These are phyloP conservation scores for Fomitopsis pinicola DNA, from an alignment of 1,284 basidiomycete species.

Conservation along the genomic window DNA sequence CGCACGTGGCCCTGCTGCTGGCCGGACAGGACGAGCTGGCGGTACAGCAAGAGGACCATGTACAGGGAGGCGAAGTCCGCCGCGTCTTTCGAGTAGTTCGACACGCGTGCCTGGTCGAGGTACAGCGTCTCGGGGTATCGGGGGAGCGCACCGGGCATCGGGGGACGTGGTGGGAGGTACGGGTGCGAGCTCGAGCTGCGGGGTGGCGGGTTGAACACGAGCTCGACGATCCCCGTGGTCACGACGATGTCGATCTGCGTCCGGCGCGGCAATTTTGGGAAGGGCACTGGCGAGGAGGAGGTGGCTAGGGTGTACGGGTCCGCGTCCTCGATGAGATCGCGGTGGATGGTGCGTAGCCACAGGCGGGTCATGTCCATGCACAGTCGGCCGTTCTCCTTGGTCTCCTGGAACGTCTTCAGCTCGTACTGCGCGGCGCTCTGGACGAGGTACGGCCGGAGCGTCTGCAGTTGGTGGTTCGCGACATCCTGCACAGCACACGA, in stretches of 20 bases:
- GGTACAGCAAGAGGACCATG: conserved; percentile 78
- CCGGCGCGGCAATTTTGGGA: conserved; percentile 18
- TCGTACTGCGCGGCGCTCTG: conserved; percentile 82
- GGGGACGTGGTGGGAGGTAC: conserved; percentile 54
- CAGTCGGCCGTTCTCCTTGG: conserved; percentile 39
- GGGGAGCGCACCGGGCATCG: conserved; percentile 29
- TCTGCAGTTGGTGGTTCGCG: conserved; percentile 91
- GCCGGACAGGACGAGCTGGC: conserved; percentile 60
- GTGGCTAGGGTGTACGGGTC: conserved; percentile 25
- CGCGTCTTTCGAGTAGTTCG: conserved; percentile 67
- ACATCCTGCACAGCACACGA: conserved; percentile 62
- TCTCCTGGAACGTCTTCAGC: conserved; percentile 70
- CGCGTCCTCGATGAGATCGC: conserved; percentile 30
- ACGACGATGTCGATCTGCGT: conserved; percentile 24
- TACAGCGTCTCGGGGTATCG: conserved; percentile 80
- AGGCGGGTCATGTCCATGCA: conserved; percentile 54
- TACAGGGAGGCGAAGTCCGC: conserved; percentile 74
- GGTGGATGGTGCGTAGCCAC: conserved; percentile 53
- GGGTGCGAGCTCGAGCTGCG: conserved; percentile 36
- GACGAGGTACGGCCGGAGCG: conserved; percentile 81
- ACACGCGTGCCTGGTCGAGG: conserved; percentile 76
- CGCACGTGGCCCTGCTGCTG: not conserved
- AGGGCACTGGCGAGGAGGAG: conserved; percentile 34
- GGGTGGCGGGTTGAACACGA: conserved; percentile 26
- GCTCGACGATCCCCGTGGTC: conserved; percentile 23